Evolutionary conservation across 1,284 basidiomycete genomes (phyloP).

Genomic region (Porodaedalea pini): DNA sequence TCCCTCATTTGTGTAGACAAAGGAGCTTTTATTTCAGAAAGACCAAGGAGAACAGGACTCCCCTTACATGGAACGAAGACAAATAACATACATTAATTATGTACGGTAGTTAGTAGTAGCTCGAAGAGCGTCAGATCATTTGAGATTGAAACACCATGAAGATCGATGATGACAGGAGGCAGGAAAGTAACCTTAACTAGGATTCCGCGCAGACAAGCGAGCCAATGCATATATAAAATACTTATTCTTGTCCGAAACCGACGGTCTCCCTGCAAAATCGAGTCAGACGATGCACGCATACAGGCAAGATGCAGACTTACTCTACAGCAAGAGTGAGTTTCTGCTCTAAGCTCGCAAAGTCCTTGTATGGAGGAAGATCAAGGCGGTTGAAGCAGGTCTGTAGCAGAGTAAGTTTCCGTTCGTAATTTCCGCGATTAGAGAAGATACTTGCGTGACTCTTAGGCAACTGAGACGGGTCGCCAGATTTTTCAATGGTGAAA

Average conservation of each 20-base stretch:
- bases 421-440: background rate
- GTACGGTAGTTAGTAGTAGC: background rate
- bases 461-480: slow-evolving; percentile 87
- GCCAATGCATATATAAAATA: background rate
- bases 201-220: background rate
- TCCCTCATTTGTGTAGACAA: background rate
- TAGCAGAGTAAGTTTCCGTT: background rate
- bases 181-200: too few species aligned
- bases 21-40: too few species aligned
- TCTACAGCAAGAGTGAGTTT: slow-evolving; percentile 90
- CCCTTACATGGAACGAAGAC: background rate
- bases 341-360: slow-evolving; percentile 85
- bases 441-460: slow-evolving; percentile 53
- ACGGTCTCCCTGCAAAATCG: slow-evolving; percentile 38
- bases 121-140: too few species aligned
- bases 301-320: slow-evolving; percentile 38
- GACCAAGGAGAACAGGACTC: too few species aligned
- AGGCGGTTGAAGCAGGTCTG: slow-evolving; percentile 87
- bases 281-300: slow-evolving; percentile 14
- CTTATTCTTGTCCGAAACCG: slow-evolving; percentile 43
- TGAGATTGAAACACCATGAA: too few species aligned
- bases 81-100: background rate
- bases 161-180: too few species aligned
- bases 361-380: slow-evolving; percentile 89
- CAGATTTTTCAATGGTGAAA: slow-evolving; percentile 95